Evolutionary conservation across 140 eudicot species (phyloP).

Genomic region (Ambrosia hybrid): DNA sequence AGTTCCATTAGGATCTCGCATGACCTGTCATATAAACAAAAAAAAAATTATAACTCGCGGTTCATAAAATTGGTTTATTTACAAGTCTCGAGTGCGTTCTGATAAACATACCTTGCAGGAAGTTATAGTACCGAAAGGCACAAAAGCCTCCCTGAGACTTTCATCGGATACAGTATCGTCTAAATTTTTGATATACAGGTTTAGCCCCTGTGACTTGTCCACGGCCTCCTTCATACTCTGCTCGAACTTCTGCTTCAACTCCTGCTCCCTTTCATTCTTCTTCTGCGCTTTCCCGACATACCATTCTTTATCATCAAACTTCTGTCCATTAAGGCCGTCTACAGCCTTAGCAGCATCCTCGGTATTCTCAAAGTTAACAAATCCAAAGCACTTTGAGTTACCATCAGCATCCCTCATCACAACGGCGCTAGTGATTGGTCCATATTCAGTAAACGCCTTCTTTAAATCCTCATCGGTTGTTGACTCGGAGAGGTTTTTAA

Average conservation of each 20-base stretch:
- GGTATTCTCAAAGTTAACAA: conserved; percentile 46
- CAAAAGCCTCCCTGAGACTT: background rate
- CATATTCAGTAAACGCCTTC: conserved; percentile 45
- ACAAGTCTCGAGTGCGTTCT: background rate
- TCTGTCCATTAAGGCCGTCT: conserved; percentile 22
- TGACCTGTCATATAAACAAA: conserved; percentile 27
- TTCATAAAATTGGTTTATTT: conserved; percentile 22
- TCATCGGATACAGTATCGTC: conserved; percentile 1
- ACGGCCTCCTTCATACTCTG: conserved; percentile 16
- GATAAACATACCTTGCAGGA: conserved; percentile 12
- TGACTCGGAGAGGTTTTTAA: conserved; percentile 16
- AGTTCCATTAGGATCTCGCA: conserved; percentile 46
- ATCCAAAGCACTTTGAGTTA: conserved; percentile 51
- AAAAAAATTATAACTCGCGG: conserved; percentile 13
- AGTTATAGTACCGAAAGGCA: conserved; percentile 3
- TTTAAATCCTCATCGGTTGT: conserved; percentile 12
- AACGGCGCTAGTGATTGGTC: conserved; percentile 43
- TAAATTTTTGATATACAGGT: conserved; percentile 12
- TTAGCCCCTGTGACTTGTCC: conserved; percentile 15
- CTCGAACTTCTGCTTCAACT: conserved; percentile 5
- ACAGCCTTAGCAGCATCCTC: conserved; percentile 55
- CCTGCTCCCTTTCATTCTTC: conserved; percentile 8
- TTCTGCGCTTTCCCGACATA: conserved; percentile 13
- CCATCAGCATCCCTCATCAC: conserved; percentile 53
- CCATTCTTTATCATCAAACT: conserved; percentile 13